Evolutionary conservation across 352 stramenopile genomes (phyloP), one percentile per base, ranked within the genome.

Genomic region (Phytophthora quininea): DNA sequence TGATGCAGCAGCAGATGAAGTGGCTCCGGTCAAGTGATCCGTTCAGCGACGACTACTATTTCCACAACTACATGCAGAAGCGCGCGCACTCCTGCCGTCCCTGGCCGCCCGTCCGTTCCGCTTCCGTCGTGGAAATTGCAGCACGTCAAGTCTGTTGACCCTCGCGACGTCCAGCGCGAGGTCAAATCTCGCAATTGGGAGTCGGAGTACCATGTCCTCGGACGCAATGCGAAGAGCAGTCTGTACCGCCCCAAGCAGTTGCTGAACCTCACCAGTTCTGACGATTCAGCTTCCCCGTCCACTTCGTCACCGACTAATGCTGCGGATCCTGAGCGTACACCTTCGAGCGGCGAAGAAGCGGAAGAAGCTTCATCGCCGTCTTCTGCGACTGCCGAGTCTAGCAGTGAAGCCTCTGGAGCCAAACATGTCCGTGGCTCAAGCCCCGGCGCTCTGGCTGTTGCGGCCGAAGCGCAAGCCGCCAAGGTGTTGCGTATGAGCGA

Each of bases 31-130:
- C 77, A n/a, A 93, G 86, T 59, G 88, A 96, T 50, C 88, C 88
- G 51, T 96, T 94, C 70, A 96, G 86, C 65, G 88, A 96, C 62
- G 88, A 96, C 70, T 94, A 96, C 62, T 96, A 94, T 57, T 96
- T 92, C 61, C 83, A 94, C 71, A 94, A 94, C 62, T 91, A 84
- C 43, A 73, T 86, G 71, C 82, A 92, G 71, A 96, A 96, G 72
- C 82, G 86, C 12, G 38, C 82, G 84, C 12, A 53, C 58, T 2
- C 60, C 46, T 35, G 73, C 59, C 3, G 64, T 62, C 11, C 54
- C 70, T 30, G 78, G 78, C 19, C 63, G 76, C 30, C 62, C 72
- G 4, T 74, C 74, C 1, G 69, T 86, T 1, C 88, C 86, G 31
- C 67, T 94, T 43, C 88, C 86, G 42, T 94, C 86, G 37, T 93